phyloP scores from a whole-genome alignment of 768 basidiomycete genomes.

The Lentinula edodes region DNA sequence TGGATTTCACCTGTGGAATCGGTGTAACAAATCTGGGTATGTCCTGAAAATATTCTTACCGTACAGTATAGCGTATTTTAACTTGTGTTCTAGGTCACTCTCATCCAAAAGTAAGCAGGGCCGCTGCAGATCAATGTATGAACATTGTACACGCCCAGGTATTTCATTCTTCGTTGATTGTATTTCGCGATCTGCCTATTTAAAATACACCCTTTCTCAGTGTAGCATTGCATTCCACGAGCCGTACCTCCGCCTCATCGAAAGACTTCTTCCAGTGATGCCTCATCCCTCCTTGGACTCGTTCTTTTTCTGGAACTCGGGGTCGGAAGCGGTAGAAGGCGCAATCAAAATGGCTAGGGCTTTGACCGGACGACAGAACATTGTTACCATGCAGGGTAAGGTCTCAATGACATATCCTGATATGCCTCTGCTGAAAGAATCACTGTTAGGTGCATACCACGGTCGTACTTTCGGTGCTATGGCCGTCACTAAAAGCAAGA shows the following conservation, averaged over 20 bases:
- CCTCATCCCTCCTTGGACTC: slow-evolving; percentile 87
- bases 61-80: not conserved
- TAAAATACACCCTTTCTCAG: slow-evolving; percentile 28
- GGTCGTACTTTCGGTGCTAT: slow-evolving; percentile 61
- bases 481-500: slow-evolving; percentile 93
- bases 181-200: not conserved
- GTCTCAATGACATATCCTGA: not conserved
- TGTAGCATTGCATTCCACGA: slow-evolving; percentile 86
- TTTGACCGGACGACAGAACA: slow-evolving; percentile 77
- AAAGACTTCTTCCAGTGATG: slow-evolving; percentile 83
- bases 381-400: slow-evolving; percentile 85
- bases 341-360: slow-evolving; percentile 82
- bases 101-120: slow-evolving; percentile 80
- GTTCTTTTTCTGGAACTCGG: slow-evolving; percentile 98
- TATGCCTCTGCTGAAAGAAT: not conserved
- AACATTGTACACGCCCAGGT: slow-evolving; percentile 78
- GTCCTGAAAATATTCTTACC: slow-evolving; percentile 7
- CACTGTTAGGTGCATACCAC: not conserved
- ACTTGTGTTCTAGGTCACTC: slow-evolving; percentile 60
- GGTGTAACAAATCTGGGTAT: slow-evolving; percentile 81
- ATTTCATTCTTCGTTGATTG: slow-evolving; percentile 6
- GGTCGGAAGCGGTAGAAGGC: slow-evolving; percentile 89
- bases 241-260: slow-evolving; percentile 83
- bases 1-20: slow-evolving; percentile 88
- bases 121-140: slow-evolving; percentile 86